Evolutionary conservation across 257 asterid genomes (phyloP), one percentile per base, ranked within the genome.

Genomic region (Ehretia macrophylla): DNA sequence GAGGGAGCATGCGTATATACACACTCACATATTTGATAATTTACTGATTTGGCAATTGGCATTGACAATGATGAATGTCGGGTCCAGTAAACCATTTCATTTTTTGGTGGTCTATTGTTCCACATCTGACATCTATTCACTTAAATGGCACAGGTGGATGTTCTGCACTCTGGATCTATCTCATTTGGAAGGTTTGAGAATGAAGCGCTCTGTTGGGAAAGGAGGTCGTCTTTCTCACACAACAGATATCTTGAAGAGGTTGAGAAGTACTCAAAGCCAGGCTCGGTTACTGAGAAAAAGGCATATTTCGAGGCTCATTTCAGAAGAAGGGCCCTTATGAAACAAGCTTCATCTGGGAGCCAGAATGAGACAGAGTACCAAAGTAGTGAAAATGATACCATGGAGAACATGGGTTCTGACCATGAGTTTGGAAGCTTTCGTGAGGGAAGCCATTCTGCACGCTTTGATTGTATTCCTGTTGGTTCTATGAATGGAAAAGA

Each of bases 291-390:
- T 9, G 96, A 80, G 76, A 87, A 87, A 70, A 87, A 85, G 17
- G 98, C 96, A 13, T 83, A 83, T 72, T 84, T 90, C 37, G 98
- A 90, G 80, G 96, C 95, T 27, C 96, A 77, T 56, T 79, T 90
- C 54, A 83, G 68, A 58, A 83, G 70, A 76, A 81, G 72, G 72
- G 78, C 85, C 8, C 75, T 81, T 62, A 62, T 68, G 38, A 60
- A 78, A 51, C 78, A 65, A 54, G 55, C 72, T 19, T 71, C 86
- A 18, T 66, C 82, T 3, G 88, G 60, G 55, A 57, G 70, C 38
- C 81, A 50, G 32, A 77, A 74, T 18, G 77, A 60, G 58, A 40
- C 56, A 8, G 82, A 66, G 17, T 69, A 47, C 60, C 84, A 68
- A 65, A 60, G 59, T 50, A 63, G 75, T 65, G 84, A 79, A 45